These are phyloP conservation scores for Ustilago bromivora DNA, from an alignment of 1,284 basidiomycete genomes.

Conservation along the genomic window DNA sequence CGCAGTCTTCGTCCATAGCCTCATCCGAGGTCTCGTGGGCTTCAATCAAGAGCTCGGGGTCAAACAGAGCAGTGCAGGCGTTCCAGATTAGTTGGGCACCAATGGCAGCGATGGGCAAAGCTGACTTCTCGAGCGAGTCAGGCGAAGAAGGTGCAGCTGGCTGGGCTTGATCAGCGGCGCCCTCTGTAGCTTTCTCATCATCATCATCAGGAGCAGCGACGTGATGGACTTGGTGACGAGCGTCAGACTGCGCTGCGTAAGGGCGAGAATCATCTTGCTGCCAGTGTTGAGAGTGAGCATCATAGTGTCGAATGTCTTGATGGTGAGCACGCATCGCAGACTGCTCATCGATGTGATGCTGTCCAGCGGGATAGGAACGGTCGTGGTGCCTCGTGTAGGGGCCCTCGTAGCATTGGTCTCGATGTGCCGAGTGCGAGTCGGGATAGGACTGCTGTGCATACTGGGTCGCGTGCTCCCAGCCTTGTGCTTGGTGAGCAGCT, in stretches of 20 bases:
- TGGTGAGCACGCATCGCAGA: constrained; percentile 6
- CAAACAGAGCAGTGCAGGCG: constrained; percentile 56
- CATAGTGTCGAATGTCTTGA: constrained; percentile 15
- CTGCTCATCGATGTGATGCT: constrained; percentile 18
- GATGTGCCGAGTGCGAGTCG: constrained; percentile 17
- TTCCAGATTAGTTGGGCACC: constrained; percentile 67
- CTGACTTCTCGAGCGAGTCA: constrained; percentile 59
- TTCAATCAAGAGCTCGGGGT: constrained; percentile 39
- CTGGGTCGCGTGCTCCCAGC: constrained; percentile 14
- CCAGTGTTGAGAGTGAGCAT: not conserved
- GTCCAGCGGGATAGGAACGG: constrained; percentile 13
- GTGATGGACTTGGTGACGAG: constrained; percentile 12
- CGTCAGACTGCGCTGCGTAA: constrained; percentile 17
- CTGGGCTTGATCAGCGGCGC: constrained; percentile 15
- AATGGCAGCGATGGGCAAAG: constrained; percentile 59
- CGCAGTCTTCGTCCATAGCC: constrained; percentile 36
- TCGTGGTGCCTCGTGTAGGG: constrained; percentile 7
- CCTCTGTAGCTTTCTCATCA: constrained; percentile 4
- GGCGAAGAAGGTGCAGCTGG: constrained; percentile 60
- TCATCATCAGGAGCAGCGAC: constrained; percentile 5
- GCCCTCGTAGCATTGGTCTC: constrained; percentile 14
- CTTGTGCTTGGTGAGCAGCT: constrained; percentile 14
- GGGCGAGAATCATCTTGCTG: constrained; percentile 8
- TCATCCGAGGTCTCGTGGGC: constrained; percentile 40
- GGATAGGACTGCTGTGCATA: constrained; percentile 22